These are phyloP conservation scores for Globisporangium spinosum DNA, from an alignment of 352 stramenopile genomes.

Conservation along the genomic window DNA sequence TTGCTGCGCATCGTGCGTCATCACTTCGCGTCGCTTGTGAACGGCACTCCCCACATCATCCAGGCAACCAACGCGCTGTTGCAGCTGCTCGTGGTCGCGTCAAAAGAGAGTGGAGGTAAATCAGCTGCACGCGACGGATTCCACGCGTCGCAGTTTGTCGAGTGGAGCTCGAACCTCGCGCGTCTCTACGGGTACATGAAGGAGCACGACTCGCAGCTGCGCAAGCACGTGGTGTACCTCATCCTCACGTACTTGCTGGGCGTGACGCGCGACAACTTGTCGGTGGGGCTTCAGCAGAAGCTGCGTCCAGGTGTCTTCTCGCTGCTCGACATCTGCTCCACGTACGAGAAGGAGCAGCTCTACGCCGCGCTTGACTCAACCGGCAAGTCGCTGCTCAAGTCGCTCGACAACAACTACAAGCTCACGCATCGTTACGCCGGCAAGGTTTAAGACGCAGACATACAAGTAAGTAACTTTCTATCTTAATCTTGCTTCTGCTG, in stretches of 20 bases:
- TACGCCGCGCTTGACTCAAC: conserved; percentile 76
- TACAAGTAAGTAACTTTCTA: conserved; percentile 5
- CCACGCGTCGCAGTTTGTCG: conserved; percentile 21
- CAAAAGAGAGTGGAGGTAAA: neutral
- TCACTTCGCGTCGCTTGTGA: conserved; percentile 67
- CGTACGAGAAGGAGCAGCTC: conserved; percentile 84
- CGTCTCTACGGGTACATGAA: conserved; percentile 88
- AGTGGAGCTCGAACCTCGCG: conserved; percentile 84
- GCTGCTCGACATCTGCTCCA: conserved; percentile 80
- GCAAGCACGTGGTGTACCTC: conserved; percentile 85
- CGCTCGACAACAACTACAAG: conserved; percentile 83
- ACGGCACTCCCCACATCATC: conserved; percentile 62
- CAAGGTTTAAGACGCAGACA: conserved; percentile 60
- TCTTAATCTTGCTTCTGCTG: conserved; percentile 7
- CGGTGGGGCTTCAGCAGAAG: conserved; percentile 59
- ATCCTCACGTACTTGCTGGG: conserved; percentile 63
- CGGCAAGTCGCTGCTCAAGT: conserved; percentile 85
- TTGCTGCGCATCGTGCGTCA: conserved; percentile 75
- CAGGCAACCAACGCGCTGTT: conserved; percentile 65
- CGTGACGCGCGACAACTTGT: conserved; percentile 57
- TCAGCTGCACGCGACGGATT: neutral
- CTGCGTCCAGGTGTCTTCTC: conserved; percentile 71
- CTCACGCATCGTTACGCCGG: conserved; percentile 81
- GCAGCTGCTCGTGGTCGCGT: conserved; percentile 44
- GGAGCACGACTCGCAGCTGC: conserved; percentile 66